Conservation (phyloP, 2,329 filamentous ascomycete species). For the Penicillium sp. region DNA sequence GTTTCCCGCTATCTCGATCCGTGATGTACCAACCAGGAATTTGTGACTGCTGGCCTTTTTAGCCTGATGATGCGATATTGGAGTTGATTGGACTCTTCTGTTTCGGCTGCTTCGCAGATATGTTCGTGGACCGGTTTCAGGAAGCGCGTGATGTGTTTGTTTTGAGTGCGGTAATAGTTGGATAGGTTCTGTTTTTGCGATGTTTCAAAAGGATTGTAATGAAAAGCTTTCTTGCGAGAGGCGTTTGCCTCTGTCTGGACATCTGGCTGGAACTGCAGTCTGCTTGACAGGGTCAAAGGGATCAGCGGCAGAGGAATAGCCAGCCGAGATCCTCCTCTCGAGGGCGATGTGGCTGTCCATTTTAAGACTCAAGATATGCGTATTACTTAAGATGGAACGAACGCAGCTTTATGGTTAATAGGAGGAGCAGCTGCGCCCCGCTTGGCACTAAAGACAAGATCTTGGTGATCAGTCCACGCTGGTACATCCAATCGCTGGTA, state of each 20-base stretch:
- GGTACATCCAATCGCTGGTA: not conserved
- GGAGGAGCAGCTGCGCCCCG: not conserved
- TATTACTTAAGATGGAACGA: not conserved
- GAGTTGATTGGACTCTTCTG: constrained; percentile 77
- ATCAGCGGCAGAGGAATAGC: not conserved
- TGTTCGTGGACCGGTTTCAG: constrained; percentile 92
- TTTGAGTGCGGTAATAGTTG: constrained; percentile 85
- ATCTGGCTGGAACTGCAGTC: not conserved
- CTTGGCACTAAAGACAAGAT: constrained; percentile 1
- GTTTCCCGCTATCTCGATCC: constrained; percentile 91
- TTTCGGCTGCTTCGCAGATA: constrained; percentile 74
- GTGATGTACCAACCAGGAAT: constrained; percentile 88
- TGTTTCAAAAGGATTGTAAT: not conserved
- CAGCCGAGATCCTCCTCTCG: not conserved
- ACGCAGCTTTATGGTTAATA: not conserved
- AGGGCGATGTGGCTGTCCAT: not conserved
- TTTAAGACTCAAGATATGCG: not conserved
- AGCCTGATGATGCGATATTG: constrained; percentile 69
- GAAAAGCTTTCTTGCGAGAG: not conserved
- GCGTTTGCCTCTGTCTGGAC: constrained; percentile 28
- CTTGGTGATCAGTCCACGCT: not conserved
- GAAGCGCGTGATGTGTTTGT: constrained; percentile 87
- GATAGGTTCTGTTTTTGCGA: constrained; percentile 52
- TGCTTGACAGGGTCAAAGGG: not conserved
- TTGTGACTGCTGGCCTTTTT: constrained; percentile 79